Percentiles rank a stretch among this genome's conserved stretches.
phyloP scores from a whole-genome alignment of 106 monocot genomes.

The Hemerocallis citrina region DNA sequence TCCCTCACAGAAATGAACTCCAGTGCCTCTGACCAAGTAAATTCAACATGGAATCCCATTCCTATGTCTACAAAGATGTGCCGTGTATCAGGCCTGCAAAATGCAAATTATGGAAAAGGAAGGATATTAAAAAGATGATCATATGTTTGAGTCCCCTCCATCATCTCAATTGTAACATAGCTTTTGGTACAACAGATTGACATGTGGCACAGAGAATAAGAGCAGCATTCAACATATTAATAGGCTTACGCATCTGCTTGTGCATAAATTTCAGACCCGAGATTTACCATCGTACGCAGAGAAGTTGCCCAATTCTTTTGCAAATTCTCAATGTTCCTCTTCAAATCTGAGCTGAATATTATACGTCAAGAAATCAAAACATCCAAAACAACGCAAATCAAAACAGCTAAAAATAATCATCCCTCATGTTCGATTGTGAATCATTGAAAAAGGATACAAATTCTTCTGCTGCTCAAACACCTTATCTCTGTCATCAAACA shows the following conservation, averaged over 20 bases:
- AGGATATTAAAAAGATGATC: no score
- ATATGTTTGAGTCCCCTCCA: no score
- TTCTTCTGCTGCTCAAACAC: slow-evolving; percentile 75
- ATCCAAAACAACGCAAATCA: background rate
- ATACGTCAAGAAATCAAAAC: slow-evolving; percentile 13
- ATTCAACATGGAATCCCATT: no score
- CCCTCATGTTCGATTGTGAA: background rate
- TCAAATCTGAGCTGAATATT: slow-evolving; percentile 59
- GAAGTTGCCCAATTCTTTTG: slow-evolving; percentile 71
- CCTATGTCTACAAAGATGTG: no score
- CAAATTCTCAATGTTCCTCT: slow-evolving; percentile 72
- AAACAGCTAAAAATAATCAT: background rate
- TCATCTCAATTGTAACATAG: no score
- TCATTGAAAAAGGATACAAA: slow-evolving; percentile 61
- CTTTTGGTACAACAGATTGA: no score
- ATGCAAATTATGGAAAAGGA: no score
- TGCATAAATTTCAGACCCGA: slow-evolving; percentile 87
- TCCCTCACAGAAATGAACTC: no score
- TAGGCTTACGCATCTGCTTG: slow-evolving; percentile 82
- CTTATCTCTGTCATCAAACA: slow-evolving; percentile 48
- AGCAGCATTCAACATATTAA: no score
- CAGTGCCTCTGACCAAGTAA: no score
- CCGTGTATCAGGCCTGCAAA: no score
- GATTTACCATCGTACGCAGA: slow-evolving; percentile 71
- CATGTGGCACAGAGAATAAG: no score